A percentile compares a stretch with the other conserved stretches of the same genome.
phyloP scores from a whole-genome alignment of 2,329 filamentous ascomycete genomes.

The Exophiala calicioides region DNA sequence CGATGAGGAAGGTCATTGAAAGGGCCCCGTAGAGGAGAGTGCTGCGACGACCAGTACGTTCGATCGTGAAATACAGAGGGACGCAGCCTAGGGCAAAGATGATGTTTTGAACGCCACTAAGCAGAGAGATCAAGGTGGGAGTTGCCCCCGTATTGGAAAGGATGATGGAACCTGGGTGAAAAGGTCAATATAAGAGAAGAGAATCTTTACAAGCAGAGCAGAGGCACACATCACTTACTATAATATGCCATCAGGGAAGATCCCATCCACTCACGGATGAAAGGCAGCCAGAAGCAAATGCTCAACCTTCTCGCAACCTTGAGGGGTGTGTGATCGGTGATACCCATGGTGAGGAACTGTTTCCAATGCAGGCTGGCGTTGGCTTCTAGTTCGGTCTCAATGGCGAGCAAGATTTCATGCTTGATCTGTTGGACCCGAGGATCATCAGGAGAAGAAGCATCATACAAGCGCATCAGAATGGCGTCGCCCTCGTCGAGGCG shows the following conservation, averaged over 20 bases:
- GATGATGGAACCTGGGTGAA: conserved; percentile 18
- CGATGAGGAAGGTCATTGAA: conserved; percentile 17
- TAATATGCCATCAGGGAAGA: conserved; percentile 17
- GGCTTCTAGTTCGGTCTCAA: conserved; percentile 10
- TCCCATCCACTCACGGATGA: conserved; percentile 24
- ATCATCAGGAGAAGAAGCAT: too few relatives aligned
- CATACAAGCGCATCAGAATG: too few relatives aligned
- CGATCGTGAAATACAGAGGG: conserved; percentile 26
- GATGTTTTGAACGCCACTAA: conserved; percentile 23
- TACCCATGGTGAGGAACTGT: conserved; percentile 11
- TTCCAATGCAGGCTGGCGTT: conserved; percentile 11
- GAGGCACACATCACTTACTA: conserved; percentile 1
- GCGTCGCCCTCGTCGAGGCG: conserved; percentile 30
- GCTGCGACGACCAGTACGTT: conserved; percentile 19
- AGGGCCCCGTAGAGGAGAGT: conserved; percentile 20
- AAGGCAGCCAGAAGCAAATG: conserved; percentile 17
- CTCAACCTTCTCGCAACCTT: conserved; percentile 5
- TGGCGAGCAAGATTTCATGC: conserved; percentile 27
- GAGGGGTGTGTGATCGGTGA: conserved; percentile 6
- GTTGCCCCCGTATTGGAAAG: conserved; percentile 13
- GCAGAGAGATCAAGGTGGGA: conserved; percentile 16
- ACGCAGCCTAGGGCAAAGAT: conserved; percentile 23
- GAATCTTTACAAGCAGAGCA: neutral
- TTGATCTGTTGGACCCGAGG: conserved; percentile 22
- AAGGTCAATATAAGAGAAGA: neutral